Evolutionary conservation across 345 rosid genomes (phyloP), one percentile per base, ranked within the genome.

Genomic region (Cardamine resedifolia): DNA sequence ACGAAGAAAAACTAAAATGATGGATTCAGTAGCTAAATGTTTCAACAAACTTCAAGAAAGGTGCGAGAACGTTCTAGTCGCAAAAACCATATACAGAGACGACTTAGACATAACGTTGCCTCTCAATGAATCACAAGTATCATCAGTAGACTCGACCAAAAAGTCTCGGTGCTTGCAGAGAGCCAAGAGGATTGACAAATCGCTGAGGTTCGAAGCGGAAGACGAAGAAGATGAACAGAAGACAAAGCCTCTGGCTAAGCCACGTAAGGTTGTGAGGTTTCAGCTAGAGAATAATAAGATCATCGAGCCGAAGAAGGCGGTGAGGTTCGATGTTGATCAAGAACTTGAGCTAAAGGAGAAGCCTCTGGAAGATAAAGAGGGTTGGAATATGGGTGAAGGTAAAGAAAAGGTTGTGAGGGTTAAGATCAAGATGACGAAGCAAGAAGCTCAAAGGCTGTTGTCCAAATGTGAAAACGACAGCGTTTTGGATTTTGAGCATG

Each of bases 381-480:
- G 55, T 28, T 67, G 9, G 19, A 15, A 26, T 0, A 75, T 16
- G 7, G 74, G 6, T 12, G 49, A 36, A 24, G 58, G 62, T 14
- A 48, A 74, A 20, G 69, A 77, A 10, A 50, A 38, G 11, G 72
- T 70, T 60, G 56, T 81, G 23, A 82, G 90, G 72, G 83, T 89
- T 26, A 87, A 83, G 81, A 78, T 89, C 66, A 81, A 30, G 87
- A 87, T 89, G 96, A 87, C 90, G 7, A 84, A 77, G 70, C 33
- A 65, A 18, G 88, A 85, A 74, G 96, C 92, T 4, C 73, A 75
- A 28, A 79, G 84, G 4, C 41, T 87, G n/a, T 19, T 87, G 33
- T 51, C 80, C 0, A 87, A 81, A 72, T 80, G 92, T 39, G 70
- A 78, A 77, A 81, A 83, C 3, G 90, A 83, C 68, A 84, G 84